phyloP scores from a whole-genome alignment of 2,329 filamentous ascomycete genomes.

The Aspergillus transmontanensis region DNA sequence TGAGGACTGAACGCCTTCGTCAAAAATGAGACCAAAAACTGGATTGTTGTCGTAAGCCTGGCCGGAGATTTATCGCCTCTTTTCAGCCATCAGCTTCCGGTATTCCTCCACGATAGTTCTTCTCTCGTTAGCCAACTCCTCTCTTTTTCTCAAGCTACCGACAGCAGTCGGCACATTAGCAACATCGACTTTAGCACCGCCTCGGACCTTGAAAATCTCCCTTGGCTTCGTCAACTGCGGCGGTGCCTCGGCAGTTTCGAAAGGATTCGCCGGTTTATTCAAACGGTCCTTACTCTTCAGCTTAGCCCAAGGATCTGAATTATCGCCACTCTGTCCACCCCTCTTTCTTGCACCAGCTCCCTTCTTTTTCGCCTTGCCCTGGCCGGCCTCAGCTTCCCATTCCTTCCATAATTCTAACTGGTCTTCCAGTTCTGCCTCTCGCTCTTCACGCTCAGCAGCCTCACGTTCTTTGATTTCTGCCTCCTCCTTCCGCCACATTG shows the following conservation, averaged over 20 bases:
- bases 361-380: slow-evolving; percentile 54
- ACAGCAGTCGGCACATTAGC: slow-evolving; percentile 68
- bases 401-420: slow-evolving; percentile 66
- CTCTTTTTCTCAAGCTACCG: slow-evolving; percentile 71
- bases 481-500: slow-evolving; percentile 60
- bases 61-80: slow-evolving; percentile 32
- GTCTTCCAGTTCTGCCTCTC: slow-evolving; percentile 63
- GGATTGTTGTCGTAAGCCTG: neutral
- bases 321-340: slow-evolving; percentile 55
- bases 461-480: slow-evolving; percentile 68
- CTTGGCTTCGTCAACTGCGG: slow-evolving; percentile 67
- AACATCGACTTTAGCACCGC: slow-evolving; percentile 67
- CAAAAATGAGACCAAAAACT: neutral
- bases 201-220: slow-evolving; percentile 66
- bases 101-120: slow-evolving; percentile 74
- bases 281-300: slow-evolving; percentile 61
- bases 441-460: slow-evolving; percentile 72
- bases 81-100: slow-evolving; percentile 67
- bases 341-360: slow-evolving; percentile 42
- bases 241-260: slow-evolving; percentile 69
- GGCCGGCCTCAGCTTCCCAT: slow-evolving; percentile 58
- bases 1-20: neutral
- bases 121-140: slow-evolving; percentile 71
- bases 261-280: slow-evolving; percentile 39
- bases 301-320: slow-evolving; percentile 77